These are phyloP conservation scores for Striga hermonthica DNA, from an alignment of 305 asterid genomes.

Conservation along the genomic window DNA sequence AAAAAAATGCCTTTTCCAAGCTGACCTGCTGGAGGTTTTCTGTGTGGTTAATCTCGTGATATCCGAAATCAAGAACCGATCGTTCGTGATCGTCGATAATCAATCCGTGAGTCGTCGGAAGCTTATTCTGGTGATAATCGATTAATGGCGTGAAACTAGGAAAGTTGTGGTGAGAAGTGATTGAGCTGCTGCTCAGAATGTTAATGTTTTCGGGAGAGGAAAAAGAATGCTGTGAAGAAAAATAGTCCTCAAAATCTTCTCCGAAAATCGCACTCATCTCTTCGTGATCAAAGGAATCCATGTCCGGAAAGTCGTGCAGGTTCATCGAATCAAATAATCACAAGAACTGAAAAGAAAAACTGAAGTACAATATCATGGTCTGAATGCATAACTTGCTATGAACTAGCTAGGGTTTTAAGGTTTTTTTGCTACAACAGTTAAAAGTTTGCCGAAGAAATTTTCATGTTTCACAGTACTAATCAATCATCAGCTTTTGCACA, in stretches of 20 bases:
- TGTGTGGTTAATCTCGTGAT: neutral
- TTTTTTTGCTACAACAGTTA: too few relatives aligned
- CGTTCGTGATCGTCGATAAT: too few relatives aligned
- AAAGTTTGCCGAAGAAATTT: too few relatives aligned
- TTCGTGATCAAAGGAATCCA: constrained; percentile 14
- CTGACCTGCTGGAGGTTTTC: constrained; percentile 15
- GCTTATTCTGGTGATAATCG: neutral
- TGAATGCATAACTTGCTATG: too few relatives aligned
- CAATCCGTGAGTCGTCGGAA: neutral
- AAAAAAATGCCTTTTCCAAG: neutral
- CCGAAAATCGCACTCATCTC: neutral
- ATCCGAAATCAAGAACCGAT: too few relatives aligned
- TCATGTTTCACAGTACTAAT: too few relatives aligned
- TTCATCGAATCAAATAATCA: neutral
- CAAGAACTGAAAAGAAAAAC: too few relatives aligned
- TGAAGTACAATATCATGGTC: too few relatives aligned
- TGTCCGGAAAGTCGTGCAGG: neutral
- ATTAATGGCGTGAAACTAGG: neutral
- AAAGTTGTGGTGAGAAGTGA: neutral
- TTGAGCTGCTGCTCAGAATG: constrained; percentile 6
- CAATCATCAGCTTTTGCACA: too few relatives aligned
- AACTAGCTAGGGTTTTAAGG: too few relatives aligned
- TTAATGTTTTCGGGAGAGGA: neutral
- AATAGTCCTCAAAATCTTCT: neutral
- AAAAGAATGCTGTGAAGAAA: too few relatives aligned